These are phyloP conservation scores for Fagopyrum esculentum DNA, from an alignment of 148 eudicot genomes.

Conservation along the genomic window DNA sequence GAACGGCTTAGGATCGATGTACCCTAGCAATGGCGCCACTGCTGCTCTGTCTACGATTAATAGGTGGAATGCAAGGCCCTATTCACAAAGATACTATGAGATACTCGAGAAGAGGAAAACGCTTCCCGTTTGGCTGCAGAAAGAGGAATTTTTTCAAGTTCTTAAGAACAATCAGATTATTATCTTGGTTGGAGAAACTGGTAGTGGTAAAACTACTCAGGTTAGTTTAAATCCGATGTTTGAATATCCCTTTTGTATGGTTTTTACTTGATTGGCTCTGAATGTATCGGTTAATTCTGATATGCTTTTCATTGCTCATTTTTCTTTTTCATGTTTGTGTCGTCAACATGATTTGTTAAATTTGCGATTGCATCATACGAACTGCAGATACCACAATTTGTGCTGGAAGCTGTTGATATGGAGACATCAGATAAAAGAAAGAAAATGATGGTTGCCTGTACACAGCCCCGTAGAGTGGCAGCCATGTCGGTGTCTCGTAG, in stretches of 20 bases:
- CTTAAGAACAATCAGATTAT: slow-evolving; percentile 50
- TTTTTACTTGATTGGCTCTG: neutral
- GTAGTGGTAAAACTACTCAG: slow-evolving; percentile 99
- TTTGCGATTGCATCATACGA: neutral
- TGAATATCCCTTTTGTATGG: neutral
- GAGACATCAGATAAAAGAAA: slow-evolving; percentile 51
- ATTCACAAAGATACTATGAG: slow-evolving; percentile 63
- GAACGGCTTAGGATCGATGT: neutral
- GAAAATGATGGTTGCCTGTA: slow-evolving; percentile 84
- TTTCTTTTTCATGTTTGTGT: no score
- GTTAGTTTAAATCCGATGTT: slow-evolving; percentile 21
- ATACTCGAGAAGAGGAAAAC: slow-evolving; percentile 83
- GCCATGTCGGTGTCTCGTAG: slow-evolving; percentile 98
- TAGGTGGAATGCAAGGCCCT: slow-evolving; percentile 64
- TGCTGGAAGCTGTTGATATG: slow-evolving; percentile 74
- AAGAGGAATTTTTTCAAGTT: slow-evolving; percentile 65
- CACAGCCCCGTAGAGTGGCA: slow-evolving; percentile 97
- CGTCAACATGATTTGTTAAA: neutral
- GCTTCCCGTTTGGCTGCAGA: slow-evolving; percentile 89
- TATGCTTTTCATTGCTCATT: neutral
- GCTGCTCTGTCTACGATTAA: slow-evolving; percentile 25
- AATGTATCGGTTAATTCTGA: neutral
- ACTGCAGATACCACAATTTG: slow-evolving; percentile 89
- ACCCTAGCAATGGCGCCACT: neutral
- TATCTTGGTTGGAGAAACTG: slow-evolving; percentile 91